phyloP scores from a whole-genome alignment of 495 filamentous ascomycete species.

The Daldinia concentrica region DNA sequence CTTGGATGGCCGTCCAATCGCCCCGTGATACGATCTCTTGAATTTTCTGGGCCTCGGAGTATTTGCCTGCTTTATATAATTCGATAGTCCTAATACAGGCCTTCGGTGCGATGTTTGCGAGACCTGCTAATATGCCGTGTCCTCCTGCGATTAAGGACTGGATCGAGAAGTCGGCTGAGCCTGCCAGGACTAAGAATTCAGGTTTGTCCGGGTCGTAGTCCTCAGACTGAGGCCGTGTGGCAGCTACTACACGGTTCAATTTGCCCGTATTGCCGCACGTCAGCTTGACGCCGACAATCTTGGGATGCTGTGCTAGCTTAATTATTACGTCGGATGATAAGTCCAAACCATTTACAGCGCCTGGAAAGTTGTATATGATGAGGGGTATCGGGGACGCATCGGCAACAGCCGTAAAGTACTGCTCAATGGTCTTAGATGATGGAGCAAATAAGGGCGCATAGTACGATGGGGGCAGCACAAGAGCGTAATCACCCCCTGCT shows the following conservation, averaged over 20 bases:
- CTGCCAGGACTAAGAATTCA: conserved; percentile 81
- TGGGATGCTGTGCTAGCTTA: conserved; percentile 74
- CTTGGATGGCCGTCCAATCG: conserved; percentile 84
- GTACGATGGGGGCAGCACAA: conserved; percentile 89
- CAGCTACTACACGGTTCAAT: conserved; percentile 79
- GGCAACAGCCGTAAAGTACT: conserved; percentile 77
- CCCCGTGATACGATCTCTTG: conserved; percentile 75
- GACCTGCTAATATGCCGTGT: conserved; percentile 79
- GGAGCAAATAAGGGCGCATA: conserved; percentile 71
- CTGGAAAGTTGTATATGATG: conserved; percentile 87
- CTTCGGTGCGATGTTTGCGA: conserved; percentile 81
- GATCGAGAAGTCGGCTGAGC: conserved; percentile 82
- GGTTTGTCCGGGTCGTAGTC: conserved; percentile 65
- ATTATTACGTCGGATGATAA: conserved; percentile 83
- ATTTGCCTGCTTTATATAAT: conserved; percentile 72
- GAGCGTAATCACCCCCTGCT: conserved; percentile 85
- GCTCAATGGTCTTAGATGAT: conserved; percentile 73
- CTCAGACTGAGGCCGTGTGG: conserved; percentile 75
- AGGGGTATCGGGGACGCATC: conserved; percentile 73
- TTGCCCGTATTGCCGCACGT: conserved; percentile 90
- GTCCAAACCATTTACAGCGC: conserved; percentile 84
- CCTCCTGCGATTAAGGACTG: conserved; percentile 80
- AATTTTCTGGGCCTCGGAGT: conserved; percentile 72
- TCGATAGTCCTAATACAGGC: conserved; percentile 77
- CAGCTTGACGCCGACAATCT: conserved; percentile 87